phyloP scores from a whole-genome alignment of 345 rosid species.

The Bretschneidera sinensis region DNA sequence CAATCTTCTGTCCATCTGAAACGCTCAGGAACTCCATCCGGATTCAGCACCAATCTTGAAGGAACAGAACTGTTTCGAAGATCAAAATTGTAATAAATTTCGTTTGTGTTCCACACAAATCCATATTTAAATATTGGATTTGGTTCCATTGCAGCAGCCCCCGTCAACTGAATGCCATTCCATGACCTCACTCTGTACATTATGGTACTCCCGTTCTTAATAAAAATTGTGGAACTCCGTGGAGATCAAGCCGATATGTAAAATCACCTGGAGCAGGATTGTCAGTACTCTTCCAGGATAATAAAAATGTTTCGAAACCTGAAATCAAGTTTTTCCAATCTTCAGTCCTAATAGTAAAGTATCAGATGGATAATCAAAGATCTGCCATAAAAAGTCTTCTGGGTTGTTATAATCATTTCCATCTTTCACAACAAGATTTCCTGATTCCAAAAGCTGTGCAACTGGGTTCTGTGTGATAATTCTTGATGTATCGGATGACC shows the following conservation, averaged over 20 bases:
- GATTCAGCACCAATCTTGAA: neutral
- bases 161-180: constrained; percentile 15
- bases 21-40: neutral
- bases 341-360: constrained; percentile 18
- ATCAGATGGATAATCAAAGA: constrained; percentile 22
- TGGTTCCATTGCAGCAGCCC: too few relatives aligned
- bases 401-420: neutral
- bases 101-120: constrained; percentile 7
- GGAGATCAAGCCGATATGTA: constrained; percentile 6
- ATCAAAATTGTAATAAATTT: constrained; percentile 2
- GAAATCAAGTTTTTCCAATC: constrained; percentile 5
- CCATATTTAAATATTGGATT: neutral
- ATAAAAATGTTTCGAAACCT: constrained; percentile 2
- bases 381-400: constrained; percentile 16
- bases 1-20: constrained; percentile 8
- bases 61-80: constrained; percentile 7
- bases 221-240: constrained; percentile 13
- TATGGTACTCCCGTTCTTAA: neutral
- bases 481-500: too few relatives aligned
- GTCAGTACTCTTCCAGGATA: constrained; percentile 20
- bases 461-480: too few relatives aligned
- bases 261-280: constrained; percentile 21
- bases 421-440: too few relatives aligned
- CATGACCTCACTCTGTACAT: constrained; percentile 13
- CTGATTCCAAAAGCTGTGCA: too few relatives aligned